Percentiles rank a stretch among this genome's conserved stretches.
Conservation (phyloP, 495 filamentous ascomycete genomes). For the Patellaria atrata region DNA sequence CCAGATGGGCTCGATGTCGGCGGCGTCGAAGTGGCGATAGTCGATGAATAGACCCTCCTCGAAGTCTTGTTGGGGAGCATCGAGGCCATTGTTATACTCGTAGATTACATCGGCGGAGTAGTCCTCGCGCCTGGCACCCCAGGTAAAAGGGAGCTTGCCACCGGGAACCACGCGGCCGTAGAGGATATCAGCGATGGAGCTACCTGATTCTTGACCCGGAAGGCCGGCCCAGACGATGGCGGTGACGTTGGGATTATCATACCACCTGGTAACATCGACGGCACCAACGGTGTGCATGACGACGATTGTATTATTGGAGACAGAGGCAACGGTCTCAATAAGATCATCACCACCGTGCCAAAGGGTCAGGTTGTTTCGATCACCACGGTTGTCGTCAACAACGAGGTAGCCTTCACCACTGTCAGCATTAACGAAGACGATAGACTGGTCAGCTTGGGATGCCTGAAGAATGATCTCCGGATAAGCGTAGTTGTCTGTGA, state of each 20-base stretch:
- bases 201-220: slow-evolving; percentile 79
- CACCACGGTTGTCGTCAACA: slow-evolving; percentile 69
- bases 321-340: slow-evolving; percentile 54
- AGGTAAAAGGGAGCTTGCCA: slow-evolving; percentile 74
- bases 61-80: slow-evolving; percentile 66
- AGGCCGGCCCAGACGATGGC: slow-evolving; percentile 85
- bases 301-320: slow-evolving; percentile 83
- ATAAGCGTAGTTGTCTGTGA: slow-evolving; percentile 58
- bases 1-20: slow-evolving; percentile 55
- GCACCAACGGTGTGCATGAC: slow-evolving; percentile 73
- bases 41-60: slow-evolving; percentile 80
- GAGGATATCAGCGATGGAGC: slow-evolving; percentile 74
- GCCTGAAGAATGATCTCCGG: slow-evolving; percentile 44
- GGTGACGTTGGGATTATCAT: slow-evolving; percentile 72
- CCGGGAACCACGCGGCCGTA: slow-evolving; percentile 75
- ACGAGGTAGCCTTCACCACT: slow-evolving; percentile 72
- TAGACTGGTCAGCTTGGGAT: slow-evolving; percentile 47
- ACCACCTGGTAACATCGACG: slow-evolving; percentile 60
- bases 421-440: slow-evolving; percentile 79
- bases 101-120: slow-evolving; percentile 65
- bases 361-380: slow-evolving; percentile 80
- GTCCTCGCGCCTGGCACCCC: slow-evolving; percentile 54
- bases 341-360: slow-evolving; percentile 69
- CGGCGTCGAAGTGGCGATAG: slow-evolving; percentile 74
- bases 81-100: slow-evolving; percentile 47